Conservation (phyloP, 164 flowering plant genomes). For the Kalanchoe fedtschenkoi region DNA sequence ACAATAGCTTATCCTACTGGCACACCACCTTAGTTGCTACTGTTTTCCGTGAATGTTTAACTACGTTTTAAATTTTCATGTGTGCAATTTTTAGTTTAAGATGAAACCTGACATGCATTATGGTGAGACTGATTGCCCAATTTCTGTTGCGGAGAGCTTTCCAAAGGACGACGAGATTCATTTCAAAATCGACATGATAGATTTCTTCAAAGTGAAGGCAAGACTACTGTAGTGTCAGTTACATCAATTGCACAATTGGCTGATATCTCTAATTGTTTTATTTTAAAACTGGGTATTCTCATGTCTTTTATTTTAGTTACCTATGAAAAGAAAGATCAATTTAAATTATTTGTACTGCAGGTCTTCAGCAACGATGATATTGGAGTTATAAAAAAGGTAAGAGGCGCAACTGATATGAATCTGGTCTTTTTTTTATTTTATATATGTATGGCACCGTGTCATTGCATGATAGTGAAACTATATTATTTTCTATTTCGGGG, state of each 20-base stretch:
- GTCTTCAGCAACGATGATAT: constrained; percentile 56
- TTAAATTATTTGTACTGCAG: constrained; percentile 26
- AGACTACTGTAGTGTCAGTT: constrained; percentile 8
- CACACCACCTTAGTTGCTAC: too few species aligned
- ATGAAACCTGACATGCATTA: constrained; percentile 92
- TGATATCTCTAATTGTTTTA: not conserved
- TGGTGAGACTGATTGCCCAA: constrained; percentile 85
- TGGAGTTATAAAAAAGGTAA: constrained; percentile 86
- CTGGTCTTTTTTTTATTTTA: not conserved
- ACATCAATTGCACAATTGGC: not conserved
- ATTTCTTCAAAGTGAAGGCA: constrained; percentile 81
- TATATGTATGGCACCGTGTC: not conserved
- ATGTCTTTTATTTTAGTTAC: not conserved
- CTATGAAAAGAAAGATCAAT: not conserved
- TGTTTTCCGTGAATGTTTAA: too few species aligned
- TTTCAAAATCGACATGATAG: constrained; percentile 91
- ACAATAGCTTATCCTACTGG: too few species aligned
- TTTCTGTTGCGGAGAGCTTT: constrained; percentile 48
- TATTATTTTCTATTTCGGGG: too few species aligned
- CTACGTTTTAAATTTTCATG: too few species aligned
- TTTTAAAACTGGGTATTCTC: not conserved
- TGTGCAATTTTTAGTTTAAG: constrained; percentile 46
- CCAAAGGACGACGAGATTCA: constrained; percentile 89
- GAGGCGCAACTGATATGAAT: not conserved
- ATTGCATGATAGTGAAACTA: not conserved